A percentile compares a stretch with the other conserved stretches of the same genome.
Conservation (phyloP, 2,329 filamentous ascomycete genomes). For the Remersonia thermophila region DNA sequence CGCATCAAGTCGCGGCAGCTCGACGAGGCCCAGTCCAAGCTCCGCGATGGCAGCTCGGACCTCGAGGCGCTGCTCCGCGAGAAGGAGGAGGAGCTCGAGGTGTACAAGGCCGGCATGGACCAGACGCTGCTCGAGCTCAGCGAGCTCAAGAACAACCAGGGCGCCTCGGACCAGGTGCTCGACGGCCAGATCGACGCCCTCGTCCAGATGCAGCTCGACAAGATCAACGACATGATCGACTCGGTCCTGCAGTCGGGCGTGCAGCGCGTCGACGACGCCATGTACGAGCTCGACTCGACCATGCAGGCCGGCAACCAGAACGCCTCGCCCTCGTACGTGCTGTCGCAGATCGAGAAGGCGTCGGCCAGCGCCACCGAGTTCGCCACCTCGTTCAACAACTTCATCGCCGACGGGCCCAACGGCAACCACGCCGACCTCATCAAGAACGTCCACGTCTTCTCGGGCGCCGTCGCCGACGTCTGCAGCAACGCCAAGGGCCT, state of each 20-base stretch:
- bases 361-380: constrained; percentile 93
- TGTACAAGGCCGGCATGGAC: constrained; percentile 97
- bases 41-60: constrained; percentile 71
- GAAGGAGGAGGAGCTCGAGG: constrained; percentile 95
- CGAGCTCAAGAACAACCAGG: constrained; percentile 65
- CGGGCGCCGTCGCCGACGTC: constrained; percentile 83
- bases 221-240: constrained; percentile 96
- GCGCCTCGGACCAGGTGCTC: constrained; percentile 64
- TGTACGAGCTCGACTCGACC: constrained; percentile 93
- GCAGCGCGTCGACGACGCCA: constrained; percentile 83
- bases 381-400: constrained; percentile 95
- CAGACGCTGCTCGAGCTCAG: constrained; percentile 87
- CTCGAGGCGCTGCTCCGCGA: constrained; percentile 76
- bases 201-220: constrained; percentile 72
- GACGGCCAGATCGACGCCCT: constrained; percentile 88
- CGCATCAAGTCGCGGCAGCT: constrained; percentile 76
- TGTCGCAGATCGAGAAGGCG: constrained; percentile 95
- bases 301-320: constrained; percentile 99
- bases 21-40: constrained; percentile 68
- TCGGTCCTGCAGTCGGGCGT: constrained; percentile 90
- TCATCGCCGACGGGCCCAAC: constrained; percentile 91
- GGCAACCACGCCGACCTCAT: constrained; percentile 84
- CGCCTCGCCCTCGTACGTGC: constrained; percentile 82
- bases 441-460: constrained; percentile 79
- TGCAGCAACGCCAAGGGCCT: constrained; percentile 95